Evolutionary conservation across 495 filamentous ascomycete genomes (phyloP).

Genomic region (Penicillium samsonianum): DNA sequence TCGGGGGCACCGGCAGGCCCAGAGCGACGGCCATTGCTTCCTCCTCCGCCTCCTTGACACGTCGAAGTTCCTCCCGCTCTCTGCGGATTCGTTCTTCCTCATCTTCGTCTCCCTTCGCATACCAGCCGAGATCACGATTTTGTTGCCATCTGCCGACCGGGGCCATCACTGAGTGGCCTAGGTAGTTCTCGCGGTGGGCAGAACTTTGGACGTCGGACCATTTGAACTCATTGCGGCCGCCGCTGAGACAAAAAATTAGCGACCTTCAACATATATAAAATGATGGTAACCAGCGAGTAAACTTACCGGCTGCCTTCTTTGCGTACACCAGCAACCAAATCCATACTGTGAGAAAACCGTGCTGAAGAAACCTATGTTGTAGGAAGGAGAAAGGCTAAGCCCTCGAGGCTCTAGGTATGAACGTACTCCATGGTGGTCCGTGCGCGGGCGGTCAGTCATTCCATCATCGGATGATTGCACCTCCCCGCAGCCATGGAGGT

Average conservation of each 20-base stretch:
- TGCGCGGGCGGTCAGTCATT: slow-evolving; percentile 26
- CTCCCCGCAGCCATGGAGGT: slow-evolving; percentile 19
- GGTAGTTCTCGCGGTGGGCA: slow-evolving; percentile 91
- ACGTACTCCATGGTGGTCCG: neutral
- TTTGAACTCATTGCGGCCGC: slow-evolving; percentile 88
- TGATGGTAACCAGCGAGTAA: neutral
- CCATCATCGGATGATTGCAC: slow-evolving; percentile 24
- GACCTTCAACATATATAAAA: slow-evolving; percentile 5
- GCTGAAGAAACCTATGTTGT: neutral
- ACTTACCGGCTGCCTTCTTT: slow-evolving; percentile 82
- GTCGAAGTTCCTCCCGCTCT: slow-evolving; percentile 72
- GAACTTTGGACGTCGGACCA: slow-evolving; percentile 93
- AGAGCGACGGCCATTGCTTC: slow-evolving; percentile 83
- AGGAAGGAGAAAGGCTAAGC: neutral
- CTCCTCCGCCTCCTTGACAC: slow-evolving; percentile 88
- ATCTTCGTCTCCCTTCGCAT: slow-evolving; percentile 68
- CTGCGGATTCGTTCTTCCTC: slow-evolving; percentile 61
- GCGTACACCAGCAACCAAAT: slow-evolving; percentile 87
- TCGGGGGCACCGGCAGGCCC: slow-evolving; percentile 67
- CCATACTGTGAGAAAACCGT: slow-evolving; percentile 59
- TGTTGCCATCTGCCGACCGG: slow-evolving; percentile 96
- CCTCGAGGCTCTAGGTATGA: neutral
- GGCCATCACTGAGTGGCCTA: slow-evolving; percentile 94
- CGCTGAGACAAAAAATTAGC: slow-evolving; percentile 49
- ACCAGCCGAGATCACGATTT: slow-evolving; percentile 84